Conservation (phyloP, 768 basidiomycete genomes). For the Podaxis rugospora region DNA sequence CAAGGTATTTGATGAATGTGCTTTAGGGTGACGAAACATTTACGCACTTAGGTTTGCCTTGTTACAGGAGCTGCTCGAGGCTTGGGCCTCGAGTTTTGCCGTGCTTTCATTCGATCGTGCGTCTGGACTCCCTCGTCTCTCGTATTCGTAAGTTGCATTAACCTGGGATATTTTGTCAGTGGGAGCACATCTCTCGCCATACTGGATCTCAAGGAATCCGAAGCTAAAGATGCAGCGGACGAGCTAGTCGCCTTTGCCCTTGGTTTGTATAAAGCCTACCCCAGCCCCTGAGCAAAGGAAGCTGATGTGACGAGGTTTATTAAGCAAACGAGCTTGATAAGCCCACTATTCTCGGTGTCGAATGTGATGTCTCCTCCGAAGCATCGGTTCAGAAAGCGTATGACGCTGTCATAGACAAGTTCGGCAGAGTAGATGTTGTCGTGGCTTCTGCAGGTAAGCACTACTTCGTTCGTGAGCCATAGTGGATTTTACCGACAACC, state of each 20-base stretch:
- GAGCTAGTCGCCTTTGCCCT: constrained; percentile 46
- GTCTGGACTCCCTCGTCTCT: constrained; percentile 18
- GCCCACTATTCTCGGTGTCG: constrained; percentile 68
- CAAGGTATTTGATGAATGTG: constrained; percentile 42
- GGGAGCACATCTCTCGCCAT: constrained; percentile 80
- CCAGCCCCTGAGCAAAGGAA: not conserved
- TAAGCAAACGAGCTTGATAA: constrained; percentile 51
- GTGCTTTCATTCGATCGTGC: constrained; percentile 84
- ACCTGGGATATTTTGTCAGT: constrained; percentile 28
- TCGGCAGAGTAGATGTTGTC: constrained; percentile 73
- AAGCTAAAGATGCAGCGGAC: constrained; percentile 61
- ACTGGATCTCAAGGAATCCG: constrained; percentile 72
- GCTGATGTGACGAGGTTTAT: constrained; percentile 26
- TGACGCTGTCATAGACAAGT: constrained; percentile 53
- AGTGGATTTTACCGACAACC: not conserved
- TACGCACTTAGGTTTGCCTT: constrained; percentile 64
- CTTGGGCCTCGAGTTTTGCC: constrained; percentile 86
- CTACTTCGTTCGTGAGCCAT: not conserved
- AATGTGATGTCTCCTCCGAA: constrained; percentile 88
- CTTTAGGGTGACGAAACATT: not conserved
- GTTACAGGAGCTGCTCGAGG: constrained; percentile 94
- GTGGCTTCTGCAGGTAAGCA: constrained; percentile 82
- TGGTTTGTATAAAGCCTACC: constrained; percentile 11
- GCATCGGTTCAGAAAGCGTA: constrained; percentile 72
- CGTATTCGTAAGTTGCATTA: not conserved